Percentiles rank a stretch among this genome's conserved stretches.
phyloP scores from a whole-genome alignment of 2,329 filamentous ascomycete species.

The Trichophyton simii region DNA sequence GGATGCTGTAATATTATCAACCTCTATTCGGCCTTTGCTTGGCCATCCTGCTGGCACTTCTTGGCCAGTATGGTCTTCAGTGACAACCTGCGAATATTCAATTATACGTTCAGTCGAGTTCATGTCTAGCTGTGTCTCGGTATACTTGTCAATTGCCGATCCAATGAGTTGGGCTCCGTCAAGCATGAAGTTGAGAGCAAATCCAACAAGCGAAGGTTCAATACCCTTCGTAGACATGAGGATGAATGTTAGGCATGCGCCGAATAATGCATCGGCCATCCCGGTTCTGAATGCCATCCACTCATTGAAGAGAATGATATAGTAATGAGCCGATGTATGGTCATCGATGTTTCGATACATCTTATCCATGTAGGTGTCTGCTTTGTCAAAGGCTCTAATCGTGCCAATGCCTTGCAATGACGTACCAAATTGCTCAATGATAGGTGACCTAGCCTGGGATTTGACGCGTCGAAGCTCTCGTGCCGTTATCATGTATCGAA shows the following conservation, averaged over 20 bases:
- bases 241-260: background rate
- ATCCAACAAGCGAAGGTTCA: slow-evolving; percentile 3
- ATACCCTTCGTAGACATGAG: slow-evolving; percentile 1
- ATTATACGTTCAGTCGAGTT: slow-evolving; percentile 5
- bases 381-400: background rate
- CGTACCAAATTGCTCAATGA: slow-evolving; percentile 5
- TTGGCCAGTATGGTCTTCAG: background rate
- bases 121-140: slow-evolving; percentile 1
- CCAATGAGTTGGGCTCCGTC: background rate
- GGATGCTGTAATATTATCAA: slow-evolving; percentile 84
- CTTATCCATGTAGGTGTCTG: background rate
- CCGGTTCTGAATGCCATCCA: slow-evolving; percentile 3
- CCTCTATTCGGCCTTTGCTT: slow-evolving; percentile 2
- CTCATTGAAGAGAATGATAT: slow-evolving; percentile 2
- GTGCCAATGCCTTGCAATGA: background rate
- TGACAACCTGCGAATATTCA: background rate
- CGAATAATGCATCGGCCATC: background rate
- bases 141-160: background rate
- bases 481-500: slow-evolving; percentile 3
- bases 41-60: slow-evolving; percentile 2
- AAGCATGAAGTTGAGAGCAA: slow-evolving; percentile 5
- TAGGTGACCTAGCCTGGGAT: background rate
- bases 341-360: slow-evolving; percentile 5
- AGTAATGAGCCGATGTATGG: background rate
- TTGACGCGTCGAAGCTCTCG: slow-evolving; percentile 5